Base-by-base conservation (phyloP, 1,139 yeast genomes). In the Yamadazyma aaseri region DNA sequence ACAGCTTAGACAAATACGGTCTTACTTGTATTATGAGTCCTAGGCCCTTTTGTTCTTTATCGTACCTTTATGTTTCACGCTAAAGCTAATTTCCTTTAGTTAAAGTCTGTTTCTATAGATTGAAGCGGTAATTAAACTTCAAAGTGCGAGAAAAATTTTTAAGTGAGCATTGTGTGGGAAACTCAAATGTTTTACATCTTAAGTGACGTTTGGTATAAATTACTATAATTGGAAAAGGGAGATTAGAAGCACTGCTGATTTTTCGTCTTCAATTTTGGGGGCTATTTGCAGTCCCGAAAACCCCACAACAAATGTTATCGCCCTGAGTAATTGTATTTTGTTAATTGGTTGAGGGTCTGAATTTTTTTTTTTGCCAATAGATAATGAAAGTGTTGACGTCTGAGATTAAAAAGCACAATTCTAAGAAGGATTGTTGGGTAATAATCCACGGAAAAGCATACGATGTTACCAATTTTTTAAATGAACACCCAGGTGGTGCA, bases 401-500 rank as follows among this genome's bases (percentile, higher is more conserved):
- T 4, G 73, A 70, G 45, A 68, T 70, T 12, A 43, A 46, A 20
- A 53, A 58, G 35, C 76, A 70, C 48, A 62, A 58, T 46, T 49
- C 55, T 26, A 63, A 59, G 42, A 36, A 54, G 6, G 78, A 74
- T 46, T 73, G 79, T 55, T 76, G 81, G 81, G 79, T 76, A 6
- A 63, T 72, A 14, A 65, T 76, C 41, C 76, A 75, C 42, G 68
- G 63, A 22, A 65, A 73, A 38, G 79, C 65, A 5, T 74, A 75
- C 47, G 76, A 76, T 49, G 72, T 75, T 18, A 64, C 74, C 9
- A 60, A 60, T 28, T 76, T 76, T 45, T 46, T 76, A 14, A 57
- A 56, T 24, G 68, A 73, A 34, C 80, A 74, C 42, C 81, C 81
- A 0, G 81, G 81, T 10, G 81, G 81, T 3, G 51, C 67, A 1